Evolutionary conservation across 2,329 filamentous ascomycete species (phyloP).

Genomic region (Fusarium duplospermum): DNA sequence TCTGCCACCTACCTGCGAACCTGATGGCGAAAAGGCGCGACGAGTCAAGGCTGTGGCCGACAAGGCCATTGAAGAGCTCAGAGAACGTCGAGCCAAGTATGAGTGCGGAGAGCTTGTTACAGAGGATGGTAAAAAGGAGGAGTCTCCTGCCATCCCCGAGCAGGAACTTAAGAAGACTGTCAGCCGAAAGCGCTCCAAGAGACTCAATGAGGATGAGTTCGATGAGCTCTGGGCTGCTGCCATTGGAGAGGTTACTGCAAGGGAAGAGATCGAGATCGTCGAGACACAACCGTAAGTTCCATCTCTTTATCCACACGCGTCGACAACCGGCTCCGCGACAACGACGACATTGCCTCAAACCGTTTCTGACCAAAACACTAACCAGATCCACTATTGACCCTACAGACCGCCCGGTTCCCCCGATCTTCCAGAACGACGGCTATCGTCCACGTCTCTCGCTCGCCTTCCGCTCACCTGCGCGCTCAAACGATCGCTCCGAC

Average conservation of each 20-base stretch:
- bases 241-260: conserved; percentile 75
- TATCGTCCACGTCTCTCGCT: conserved; percentile 91
- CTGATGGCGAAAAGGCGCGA: conserved; percentile 91
- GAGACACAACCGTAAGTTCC: conserved; percentile 64
- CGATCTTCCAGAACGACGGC: conserved; percentile 69
- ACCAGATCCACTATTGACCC: conserved; percentile 81
- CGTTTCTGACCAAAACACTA: conserved; percentile 76
- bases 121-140: conserved; percentile 68
- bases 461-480: conserved; percentile 88
- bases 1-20: conserved; percentile 90
- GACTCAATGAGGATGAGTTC: conserved; percentile 88
- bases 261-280: conserved; percentile 69
- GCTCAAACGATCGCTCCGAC: conserved; percentile 80
- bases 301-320: conserved; percentile 28
- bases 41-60: conserved; percentile 90
- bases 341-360: conserved; percentile 43
- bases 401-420: conserved; percentile 77
- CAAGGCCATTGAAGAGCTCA: conserved; percentile 85
- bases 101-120: conserved; percentile 84
- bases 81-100: conserved; percentile 86
- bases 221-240: conserved; percentile 86
- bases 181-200: conserved; percentile 80
- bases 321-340: conserved; percentile 28
- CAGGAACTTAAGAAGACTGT: conserved; percentile 83
- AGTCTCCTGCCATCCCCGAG: conserved; percentile 71